phyloP scores from a whole-genome alignment of 2,329 filamentous ascomycete genomes.

The Fusarium fujikuroi region DNA sequence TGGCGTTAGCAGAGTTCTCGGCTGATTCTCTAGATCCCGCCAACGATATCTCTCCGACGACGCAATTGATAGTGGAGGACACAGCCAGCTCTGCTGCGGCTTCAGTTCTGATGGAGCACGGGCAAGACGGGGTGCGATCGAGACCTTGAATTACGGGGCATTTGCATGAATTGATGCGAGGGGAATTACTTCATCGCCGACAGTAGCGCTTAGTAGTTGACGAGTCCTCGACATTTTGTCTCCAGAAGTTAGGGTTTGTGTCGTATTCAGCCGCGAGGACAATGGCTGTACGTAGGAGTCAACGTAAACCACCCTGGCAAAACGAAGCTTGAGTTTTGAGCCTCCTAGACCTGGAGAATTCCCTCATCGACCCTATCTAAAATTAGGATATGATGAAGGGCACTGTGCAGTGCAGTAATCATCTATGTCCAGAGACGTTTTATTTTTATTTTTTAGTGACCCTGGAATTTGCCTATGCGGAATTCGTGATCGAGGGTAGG shows the following conservation, averaged over 20 bases:
- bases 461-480: conserved; percentile 11
- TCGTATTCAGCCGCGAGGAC: conserved; percentile 5
- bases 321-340: conserved; percentile 17
- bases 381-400: conserved; percentile 2
- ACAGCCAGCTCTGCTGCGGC: not conserved
- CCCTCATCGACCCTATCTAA: conserved; percentile 8
- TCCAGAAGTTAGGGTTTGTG: conserved; percentile 31
- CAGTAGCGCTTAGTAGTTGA: conserved; percentile 13
- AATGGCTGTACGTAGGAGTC: not conserved
- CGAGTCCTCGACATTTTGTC: not conserved
- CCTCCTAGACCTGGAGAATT: not conserved
- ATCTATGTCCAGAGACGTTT: not conserved
- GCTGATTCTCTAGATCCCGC: conserved; percentile 9
- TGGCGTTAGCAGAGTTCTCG: conserved; percentile 32
- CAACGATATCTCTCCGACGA: conserved; percentile 20
- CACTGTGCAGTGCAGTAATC: not conserved
- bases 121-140: conserved; percentile 13
- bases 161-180: conserved; percentile 9
- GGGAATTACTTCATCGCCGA: conserved; percentile 7
- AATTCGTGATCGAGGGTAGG: conserved; percentile 23
- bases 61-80: conserved; percentile 16
- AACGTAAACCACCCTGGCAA: conserved; percentile 1
- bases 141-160: conserved; percentile 22
- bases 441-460: not conserved
- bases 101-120: not conserved